Percentiles rank a stretch among this genome's conserved stretches.
Evolutionary conservation across 768 basidiomycete species (phyloP).

Genomic region (Mycena venus): DNA sequence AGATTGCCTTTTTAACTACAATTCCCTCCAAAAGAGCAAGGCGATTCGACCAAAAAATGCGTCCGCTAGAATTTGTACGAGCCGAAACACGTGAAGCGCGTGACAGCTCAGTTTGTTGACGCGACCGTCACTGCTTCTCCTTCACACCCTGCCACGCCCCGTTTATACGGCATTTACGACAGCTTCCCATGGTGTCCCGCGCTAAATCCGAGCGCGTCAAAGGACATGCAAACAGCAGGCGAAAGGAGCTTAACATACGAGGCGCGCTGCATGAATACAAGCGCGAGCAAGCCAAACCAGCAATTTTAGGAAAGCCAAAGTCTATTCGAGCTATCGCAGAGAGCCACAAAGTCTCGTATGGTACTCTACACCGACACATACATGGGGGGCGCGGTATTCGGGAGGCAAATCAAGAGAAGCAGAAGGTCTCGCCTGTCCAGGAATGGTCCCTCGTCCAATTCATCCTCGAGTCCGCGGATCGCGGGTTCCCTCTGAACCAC

Average conservation of each 20-base stretch:
- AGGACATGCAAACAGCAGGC: neutral
- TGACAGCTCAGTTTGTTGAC: no score
- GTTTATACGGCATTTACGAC: no score
- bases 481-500: conserved; percentile 20
- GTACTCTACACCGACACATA: no score
- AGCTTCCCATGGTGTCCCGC: no score
- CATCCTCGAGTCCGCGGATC: conserved; percentile 32
- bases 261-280: neutral
- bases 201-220: conserved; percentile 4
- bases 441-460: no score
- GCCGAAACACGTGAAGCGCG: no score
- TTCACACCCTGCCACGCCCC: no score
- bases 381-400: no score
- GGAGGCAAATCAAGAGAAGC: no score
- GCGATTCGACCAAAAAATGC: neutral
- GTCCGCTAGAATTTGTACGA: neutral
- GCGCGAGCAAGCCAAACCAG: conserved; percentile 1
- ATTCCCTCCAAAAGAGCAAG: neutral
- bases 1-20: neutral
- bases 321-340: neutral
- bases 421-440: no score
- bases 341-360: neutral
- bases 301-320: neutral
- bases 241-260: neutral
- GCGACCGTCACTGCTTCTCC: no score